phyloP scores from a whole-genome alignment of 768 basidiomycete genomes.

The Hemileccinum impolitum region DNA sequence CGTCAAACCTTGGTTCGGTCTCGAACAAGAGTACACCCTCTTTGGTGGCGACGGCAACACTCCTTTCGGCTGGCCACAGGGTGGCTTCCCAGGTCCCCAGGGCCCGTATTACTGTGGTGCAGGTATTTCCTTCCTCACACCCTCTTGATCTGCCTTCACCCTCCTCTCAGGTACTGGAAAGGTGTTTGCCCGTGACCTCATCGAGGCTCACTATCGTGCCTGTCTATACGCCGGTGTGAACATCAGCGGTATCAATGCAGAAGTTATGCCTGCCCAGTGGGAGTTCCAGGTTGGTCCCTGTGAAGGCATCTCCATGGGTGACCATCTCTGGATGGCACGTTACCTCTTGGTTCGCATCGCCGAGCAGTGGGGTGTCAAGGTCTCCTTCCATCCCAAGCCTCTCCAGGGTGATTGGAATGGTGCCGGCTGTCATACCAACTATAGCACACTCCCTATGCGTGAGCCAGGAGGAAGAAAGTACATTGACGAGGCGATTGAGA shows the following conservation, averaged over 20 bases:
- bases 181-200: slow-evolving; percentile 96
- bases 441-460: slow-evolving; percentile 91
- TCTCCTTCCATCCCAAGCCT: slow-evolving; percentile 99
- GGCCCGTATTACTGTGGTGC: slow-evolving; percentile 99
- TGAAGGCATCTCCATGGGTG: slow-evolving; percentile 96
- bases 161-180: slow-evolving; percentile 76
- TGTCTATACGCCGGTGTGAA: slow-evolving; percentile 94
- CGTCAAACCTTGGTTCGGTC: slow-evolving; percentile 88
- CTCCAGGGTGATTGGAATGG: slow-evolving; percentile 99
- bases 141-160: slow-evolving; percentile 4
- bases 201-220: slow-evolving; percentile 98
- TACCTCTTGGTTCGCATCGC: slow-evolving; percentile 94
- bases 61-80: slow-evolving; percentile 96
- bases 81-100: slow-evolving; percentile 99
- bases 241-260: slow-evolving; percentile 99
- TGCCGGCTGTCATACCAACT: slow-evolving; percentile 98
- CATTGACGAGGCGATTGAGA: slow-evolving; percentile 93
- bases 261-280: slow-evolving; percentile 99
- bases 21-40: slow-evolving; percentile 99
- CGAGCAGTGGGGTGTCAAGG: slow-evolving; percentile 96
- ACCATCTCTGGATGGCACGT: slow-evolving; percentile 99
- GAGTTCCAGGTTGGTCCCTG: slow-evolving; percentile 99
- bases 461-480: slow-evolving; percentile 88
- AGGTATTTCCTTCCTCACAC: slow-evolving; percentile 43
- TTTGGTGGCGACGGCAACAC: slow-evolving; percentile 81